These are phyloP conservation scores for Diaporthe humulicola DNA, from an alignment of 2,329 filamentous ascomycete species.

Conservation along the genomic window DNA sequence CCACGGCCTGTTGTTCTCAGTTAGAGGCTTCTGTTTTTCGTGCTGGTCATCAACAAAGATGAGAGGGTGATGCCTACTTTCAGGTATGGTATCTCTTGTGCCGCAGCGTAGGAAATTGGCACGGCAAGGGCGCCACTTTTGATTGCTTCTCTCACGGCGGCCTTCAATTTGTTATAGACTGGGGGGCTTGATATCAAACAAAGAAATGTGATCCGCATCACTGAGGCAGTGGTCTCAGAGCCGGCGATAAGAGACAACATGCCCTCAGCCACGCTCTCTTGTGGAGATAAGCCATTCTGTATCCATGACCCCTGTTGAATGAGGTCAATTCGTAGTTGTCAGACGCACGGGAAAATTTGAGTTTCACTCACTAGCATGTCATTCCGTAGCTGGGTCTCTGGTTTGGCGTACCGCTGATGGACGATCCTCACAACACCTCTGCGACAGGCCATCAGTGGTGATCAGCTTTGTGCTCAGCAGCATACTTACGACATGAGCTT, in stretches of 20 bases:
- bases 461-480: not conserved
- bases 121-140: constrained; percentile 45
- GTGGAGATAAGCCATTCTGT: constrained; percentile 51
- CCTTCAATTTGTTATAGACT: constrained; percentile 61
- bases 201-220: constrained; percentile 44
- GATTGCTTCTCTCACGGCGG: constrained; percentile 57
- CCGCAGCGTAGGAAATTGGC: constrained; percentile 45
- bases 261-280: constrained; percentile 57
- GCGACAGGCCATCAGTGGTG: not conserved
- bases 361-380: constrained; percentile 59
- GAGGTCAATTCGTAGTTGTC: not conserved
- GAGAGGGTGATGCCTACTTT: constrained; percentile 28
- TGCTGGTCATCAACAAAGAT: not conserved
- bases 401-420: constrained; percentile 35
- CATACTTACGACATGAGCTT: constrained; percentile 44
- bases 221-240: constrained; percentile 36
- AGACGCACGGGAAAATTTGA: no score
- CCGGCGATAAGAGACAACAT: constrained; percentile 40
- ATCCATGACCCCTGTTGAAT: constrained; percentile 29
- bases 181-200: constrained; percentile 56
- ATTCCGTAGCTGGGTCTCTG: constrained; percentile 54
- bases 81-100: constrained; percentile 59
- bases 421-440: constrained; percentile 14
- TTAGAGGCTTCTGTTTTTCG: not conserved
- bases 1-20: constrained; percentile 53